Conservation (phyloP, 2,329 filamentous ascomycete genomes). For the Scedosporium aurantiacum region DNA sequence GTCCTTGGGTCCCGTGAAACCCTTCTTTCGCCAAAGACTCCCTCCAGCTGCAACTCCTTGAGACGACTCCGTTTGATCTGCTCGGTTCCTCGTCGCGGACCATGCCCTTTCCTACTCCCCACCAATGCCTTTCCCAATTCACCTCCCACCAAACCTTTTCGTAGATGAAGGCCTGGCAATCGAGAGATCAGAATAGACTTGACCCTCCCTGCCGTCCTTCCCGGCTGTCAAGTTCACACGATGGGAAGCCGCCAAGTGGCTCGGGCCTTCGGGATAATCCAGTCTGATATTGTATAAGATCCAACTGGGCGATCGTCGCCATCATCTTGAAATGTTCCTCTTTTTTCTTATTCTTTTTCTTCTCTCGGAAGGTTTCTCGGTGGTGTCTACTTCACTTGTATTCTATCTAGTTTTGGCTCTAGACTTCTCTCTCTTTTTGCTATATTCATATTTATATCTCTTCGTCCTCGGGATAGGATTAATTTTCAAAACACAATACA, state of each 20-base stretch:
- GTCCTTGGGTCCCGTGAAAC: neutral
- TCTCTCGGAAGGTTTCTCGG: neutral
- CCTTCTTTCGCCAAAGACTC: neutral
- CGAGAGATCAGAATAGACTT: neutral
- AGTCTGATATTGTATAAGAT: neutral
- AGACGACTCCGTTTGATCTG: constrained; percentile 3
- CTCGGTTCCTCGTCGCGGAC: neutral
- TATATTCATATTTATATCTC: neutral
- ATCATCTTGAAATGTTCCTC: neutral
- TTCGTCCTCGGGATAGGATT: constrained; percentile 9
- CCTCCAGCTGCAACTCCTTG: neutral
- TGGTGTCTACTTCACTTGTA: neutral
- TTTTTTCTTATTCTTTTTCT: constrained; percentile 4
- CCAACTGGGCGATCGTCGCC: neutral
- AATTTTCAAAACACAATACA: constrained; percentile 19
- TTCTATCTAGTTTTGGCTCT: constrained; percentile 4
- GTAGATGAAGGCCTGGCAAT: neutral
- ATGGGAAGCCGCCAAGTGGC: neutral
- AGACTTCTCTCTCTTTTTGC: neutral
- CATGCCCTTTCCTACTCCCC: neutral
- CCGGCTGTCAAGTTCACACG: neutral
- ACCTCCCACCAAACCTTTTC: neutral
- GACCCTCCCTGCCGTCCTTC: neutral
- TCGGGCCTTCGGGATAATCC: neutral
- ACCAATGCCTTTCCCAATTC: neutral